Evolutionary conservation across 176 grass and related monocot species (phyloP).

Genomic region (Tillandsia fasciculata): DNA sequence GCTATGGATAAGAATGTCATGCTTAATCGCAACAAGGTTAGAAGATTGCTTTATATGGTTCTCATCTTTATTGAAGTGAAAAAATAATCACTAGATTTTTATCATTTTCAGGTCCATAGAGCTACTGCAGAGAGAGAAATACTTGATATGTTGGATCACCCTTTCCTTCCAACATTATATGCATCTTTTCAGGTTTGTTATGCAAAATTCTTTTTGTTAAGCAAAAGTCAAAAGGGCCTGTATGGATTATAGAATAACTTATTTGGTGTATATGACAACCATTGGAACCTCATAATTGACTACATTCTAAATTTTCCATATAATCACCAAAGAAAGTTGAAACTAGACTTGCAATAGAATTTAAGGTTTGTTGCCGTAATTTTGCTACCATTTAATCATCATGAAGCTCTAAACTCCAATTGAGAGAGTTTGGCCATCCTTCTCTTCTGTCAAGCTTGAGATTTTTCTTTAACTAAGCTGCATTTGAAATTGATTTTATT

Average conservation of each 20-base stretch:
- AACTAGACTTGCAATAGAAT: too few relatives aligned
- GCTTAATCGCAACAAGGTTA: slow-evolving; percentile 94
- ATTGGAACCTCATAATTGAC: too few relatives aligned
- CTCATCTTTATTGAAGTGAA: not conserved
- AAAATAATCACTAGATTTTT: not conserved
- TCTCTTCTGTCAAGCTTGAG: not conserved
- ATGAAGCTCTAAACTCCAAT: not conserved
- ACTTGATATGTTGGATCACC: slow-evolving; percentile 86
- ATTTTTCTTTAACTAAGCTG: not conserved
- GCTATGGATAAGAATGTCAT: slow-evolving; percentile 85
- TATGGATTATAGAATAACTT: too few relatives aligned
- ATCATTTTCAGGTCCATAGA: slow-evolving; percentile 68
- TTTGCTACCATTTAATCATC: not conserved
- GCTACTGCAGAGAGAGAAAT: slow-evolving; percentile 76
- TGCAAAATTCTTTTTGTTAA: slow-evolving; percentile 1
- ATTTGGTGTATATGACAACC: too few relatives aligned
- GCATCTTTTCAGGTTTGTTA: slow-evolving; percentile 84
- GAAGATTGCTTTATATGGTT: slow-evolving; percentile 7
- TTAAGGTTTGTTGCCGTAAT: too few relatives aligned
- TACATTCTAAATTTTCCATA: too few relatives aligned
- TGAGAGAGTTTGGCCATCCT: not conserved
- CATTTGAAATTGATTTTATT: not conserved
- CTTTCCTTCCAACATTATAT: slow-evolving; percentile 93
- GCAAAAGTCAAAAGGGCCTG: not conserved
- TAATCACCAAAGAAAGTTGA: too few relatives aligned